These are phyloP conservation scores for Coemansia biformis DNA, from an alignment of 192 early-diverging fungal species.

Conservation along the genomic window DNA sequence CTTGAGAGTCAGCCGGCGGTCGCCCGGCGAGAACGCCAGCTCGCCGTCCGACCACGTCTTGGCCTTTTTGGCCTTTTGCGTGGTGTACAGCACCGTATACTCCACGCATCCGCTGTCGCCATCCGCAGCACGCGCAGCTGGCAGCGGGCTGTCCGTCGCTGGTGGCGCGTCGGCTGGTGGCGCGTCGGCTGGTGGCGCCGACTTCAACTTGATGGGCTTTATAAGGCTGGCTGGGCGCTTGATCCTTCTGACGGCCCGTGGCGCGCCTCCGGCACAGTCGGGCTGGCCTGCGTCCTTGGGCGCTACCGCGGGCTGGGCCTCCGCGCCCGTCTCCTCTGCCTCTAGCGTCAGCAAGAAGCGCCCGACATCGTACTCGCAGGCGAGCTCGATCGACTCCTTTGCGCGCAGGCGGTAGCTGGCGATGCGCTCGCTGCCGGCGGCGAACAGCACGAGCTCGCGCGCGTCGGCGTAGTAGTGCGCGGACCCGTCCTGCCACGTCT, in stretches of 20 bases:
- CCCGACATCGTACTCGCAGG: conserved; percentile 38
- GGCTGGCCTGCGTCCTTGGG: not conserved
- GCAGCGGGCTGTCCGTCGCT: not conserved
- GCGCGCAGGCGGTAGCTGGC: conserved; percentile 32
- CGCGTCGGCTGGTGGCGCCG: not conserved
- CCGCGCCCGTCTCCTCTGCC: conserved; percentile 11
- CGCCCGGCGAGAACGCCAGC: conserved; percentile 5
- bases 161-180: not conserved
- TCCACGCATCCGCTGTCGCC: not conserved
- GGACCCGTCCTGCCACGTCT: conserved; percentile 51
- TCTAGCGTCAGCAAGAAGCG: conserved; percentile 40
- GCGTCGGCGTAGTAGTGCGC: conserved; percentile 25
- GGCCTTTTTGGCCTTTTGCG: conserved; percentile 44
- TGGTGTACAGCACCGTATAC: conserved; percentile 39
- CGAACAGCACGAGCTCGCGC: conserved; percentile 29
- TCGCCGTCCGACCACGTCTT: conserved; percentile 48
- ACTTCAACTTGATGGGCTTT: conserved; percentile 29
- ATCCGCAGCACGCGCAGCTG: not conserved
- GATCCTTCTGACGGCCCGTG: conserved; percentile 3
- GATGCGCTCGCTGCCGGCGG: conserved; percentile 20
- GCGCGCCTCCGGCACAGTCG: not conserved
- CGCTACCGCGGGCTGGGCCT: not conserved
- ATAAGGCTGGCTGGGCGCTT: conserved; percentile 37
- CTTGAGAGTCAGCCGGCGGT: conserved; percentile 21
- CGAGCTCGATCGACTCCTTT: conserved; percentile 23